Evolutionary conservation across 805 yeast genomes (phyloP).

Genomic region (Tetrapisispora nanseiensis): DNA sequence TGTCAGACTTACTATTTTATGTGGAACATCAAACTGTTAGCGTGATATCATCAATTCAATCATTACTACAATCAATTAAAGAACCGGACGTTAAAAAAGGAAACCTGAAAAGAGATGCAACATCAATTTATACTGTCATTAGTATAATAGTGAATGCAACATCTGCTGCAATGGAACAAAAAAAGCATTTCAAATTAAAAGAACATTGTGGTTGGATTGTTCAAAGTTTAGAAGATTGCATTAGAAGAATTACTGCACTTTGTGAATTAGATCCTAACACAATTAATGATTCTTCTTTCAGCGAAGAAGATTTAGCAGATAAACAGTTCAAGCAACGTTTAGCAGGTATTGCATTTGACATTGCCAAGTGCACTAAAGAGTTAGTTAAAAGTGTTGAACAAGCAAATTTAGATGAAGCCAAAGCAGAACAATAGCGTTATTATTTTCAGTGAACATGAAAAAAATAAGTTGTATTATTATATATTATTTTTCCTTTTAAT

Average conservation of each 20-base stretch:
- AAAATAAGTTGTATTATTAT: conserved; percentile 1
- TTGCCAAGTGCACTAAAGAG: conserved; percentile 93
- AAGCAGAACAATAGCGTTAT: background rate
- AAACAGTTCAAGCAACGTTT: conserved; percentile 84
- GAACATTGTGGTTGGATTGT: conserved; percentile 92
- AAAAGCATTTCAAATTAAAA: conserved; percentile 71
- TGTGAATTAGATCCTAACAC: conserved; percentile 36
- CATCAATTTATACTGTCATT: conserved; percentile 69
- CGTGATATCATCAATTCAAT: conserved; percentile 83
- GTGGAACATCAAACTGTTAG: conserved; percentile 90
- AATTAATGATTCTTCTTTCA: conserved; percentile 24
- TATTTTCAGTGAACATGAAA: background rate
- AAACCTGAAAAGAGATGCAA: conserved; percentile 59
- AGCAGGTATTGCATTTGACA: conserved; percentile 93
- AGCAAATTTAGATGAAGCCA: conserved; percentile 70
- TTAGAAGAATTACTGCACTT: conserved; percentile 67
- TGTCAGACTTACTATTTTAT: conserved; percentile 72
- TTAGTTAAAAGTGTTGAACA: conserved; percentile 93
- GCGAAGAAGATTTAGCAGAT: conserved; percentile 64
- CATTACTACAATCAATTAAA: conserved; percentile 65
- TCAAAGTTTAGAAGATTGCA: conserved; percentile 75
- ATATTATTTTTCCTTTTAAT: background rate
- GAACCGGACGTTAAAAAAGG: conserved; percentile 69
- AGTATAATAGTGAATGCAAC: conserved; percentile 87
- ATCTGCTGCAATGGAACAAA: conserved; percentile 76